These are phyloP conservation scores for Wickerhamiella slavikovae DNA, from an alignment of 805 yeast genomes.

Conservation along the genomic window DNA sequence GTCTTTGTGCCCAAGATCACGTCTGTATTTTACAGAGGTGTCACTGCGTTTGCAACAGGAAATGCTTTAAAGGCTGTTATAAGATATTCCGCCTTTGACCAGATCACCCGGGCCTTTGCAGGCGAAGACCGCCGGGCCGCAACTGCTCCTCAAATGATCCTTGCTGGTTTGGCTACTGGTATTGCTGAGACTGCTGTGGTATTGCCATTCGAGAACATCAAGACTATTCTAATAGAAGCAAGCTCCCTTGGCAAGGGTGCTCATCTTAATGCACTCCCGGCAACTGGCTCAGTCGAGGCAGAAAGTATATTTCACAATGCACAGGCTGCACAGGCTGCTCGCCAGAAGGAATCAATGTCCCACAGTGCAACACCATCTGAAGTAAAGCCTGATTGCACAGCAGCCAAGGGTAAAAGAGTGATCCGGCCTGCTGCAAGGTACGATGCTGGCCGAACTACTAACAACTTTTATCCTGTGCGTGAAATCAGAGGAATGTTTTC, in stretches of 20 bases:
- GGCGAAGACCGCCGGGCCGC: slow-evolving; percentile 31
- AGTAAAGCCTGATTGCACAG: background rate
- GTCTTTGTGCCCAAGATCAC: slow-evolving; percentile 10
- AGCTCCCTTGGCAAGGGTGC: slow-evolving; percentile 11
- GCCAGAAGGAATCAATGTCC: background rate
- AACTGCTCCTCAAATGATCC: slow-evolving; percentile 54
- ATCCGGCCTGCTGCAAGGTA: background rate
- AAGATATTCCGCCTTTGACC: slow-evolving; percentile 55
- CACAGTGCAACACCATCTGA: background rate
- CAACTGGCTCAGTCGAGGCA: slow-evolving; percentile 9
- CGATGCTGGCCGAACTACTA: background rate
- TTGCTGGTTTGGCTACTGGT: slow-evolving; percentile 74
- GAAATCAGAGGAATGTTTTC: slow-evolving; percentile 9
- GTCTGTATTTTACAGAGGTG: slow-evolving; percentile 29
- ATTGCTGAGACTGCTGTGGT: slow-evolving; percentile 52
- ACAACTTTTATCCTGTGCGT: slow-evolving; percentile 14
- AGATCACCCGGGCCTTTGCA: slow-evolving; percentile 48
- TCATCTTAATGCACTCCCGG: slow-evolving; percentile 17
- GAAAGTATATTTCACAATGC: no score
- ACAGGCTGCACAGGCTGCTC: background rate
- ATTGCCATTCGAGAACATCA: slow-evolving; percentile 74
- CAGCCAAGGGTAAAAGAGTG: background rate
- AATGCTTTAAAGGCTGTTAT: slow-evolving; percentile 52
- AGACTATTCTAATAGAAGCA: slow-evolving; percentile 53
- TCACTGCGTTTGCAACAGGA: slow-evolving; percentile 58